Conservation (phyloP, 768 basidiomycete species). For the Termitomyces sp. region DNA sequence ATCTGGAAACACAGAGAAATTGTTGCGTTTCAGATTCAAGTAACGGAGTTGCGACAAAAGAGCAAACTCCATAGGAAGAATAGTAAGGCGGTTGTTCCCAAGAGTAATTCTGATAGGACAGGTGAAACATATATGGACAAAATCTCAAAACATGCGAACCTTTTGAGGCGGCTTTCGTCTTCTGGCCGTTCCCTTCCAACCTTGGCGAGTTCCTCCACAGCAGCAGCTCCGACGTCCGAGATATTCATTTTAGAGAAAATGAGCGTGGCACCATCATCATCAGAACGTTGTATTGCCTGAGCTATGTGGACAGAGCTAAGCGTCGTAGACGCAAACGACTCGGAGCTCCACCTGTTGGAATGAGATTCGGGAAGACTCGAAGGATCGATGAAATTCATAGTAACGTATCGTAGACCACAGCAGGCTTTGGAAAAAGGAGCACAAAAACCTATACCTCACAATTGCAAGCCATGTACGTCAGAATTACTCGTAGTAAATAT, state of each 20-base stretch:
- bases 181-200: conserved; percentile 46
- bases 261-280: conserved; percentile 79
- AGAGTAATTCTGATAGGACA: conserved; percentile 65
- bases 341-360: conserved; percentile 6
- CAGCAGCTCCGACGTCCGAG: conserved; percentile 67
- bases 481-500: too few relatives aligned
- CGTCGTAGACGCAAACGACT: conserved; percentile 22
- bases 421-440: neutral
- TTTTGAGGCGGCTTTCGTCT: conserved; percentile 50
- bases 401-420: neutral
- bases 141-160: conserved; percentile 35
- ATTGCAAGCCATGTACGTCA: neutral
- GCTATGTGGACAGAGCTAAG: conserved; percentile 54
- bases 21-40: conserved; percentile 83
- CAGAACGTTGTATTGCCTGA: conserved; percentile 60
- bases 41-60: conserved; percentile 74
- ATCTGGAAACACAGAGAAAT: conserved; percentile 76
- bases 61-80: conserved; percentile 70
- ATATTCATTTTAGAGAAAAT: conserved; percentile 78
- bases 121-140: neutral
- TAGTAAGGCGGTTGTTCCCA: conserved; percentile 76
- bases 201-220: conserved; percentile 72
- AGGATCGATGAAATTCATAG: conserved; percentile 19
- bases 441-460: neutral
- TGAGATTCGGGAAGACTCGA: conserved; percentile 20